Percentiles rank a stretch among this genome's conserved stretches.
Evolutionary conservation across 1,139 yeast species (phyloP).

Genomic region (Saccharomycopsis crataegensis): DNA sequence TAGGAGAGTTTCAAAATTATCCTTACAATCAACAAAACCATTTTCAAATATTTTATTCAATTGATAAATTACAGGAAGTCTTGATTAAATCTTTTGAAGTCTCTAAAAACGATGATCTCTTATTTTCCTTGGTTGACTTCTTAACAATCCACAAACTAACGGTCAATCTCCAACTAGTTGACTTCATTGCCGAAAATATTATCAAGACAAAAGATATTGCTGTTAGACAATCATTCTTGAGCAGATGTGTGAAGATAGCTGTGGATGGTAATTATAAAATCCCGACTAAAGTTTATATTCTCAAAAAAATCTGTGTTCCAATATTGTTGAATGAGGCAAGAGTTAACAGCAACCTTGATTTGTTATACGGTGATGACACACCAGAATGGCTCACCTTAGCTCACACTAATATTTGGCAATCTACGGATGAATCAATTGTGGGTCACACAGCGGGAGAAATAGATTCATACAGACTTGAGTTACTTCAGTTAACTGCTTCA

Average conservation of each 20-base stretch:
- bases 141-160: slow-evolving; percentile 17
- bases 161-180: slow-evolving; percentile 44
- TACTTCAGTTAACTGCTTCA: slow-evolving; percentile 77
- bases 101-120: slow-evolving; percentile 25
- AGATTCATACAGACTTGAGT: slow-evolving; percentile 70
- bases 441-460: slow-evolving; percentile 62
- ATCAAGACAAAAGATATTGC: slow-evolving; percentile 44
- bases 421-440: slow-evolving; percentile 45
- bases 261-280: slow-evolving; percentile 34
- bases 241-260: slow-evolving; percentile 43
- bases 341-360: slow-evolving; percentile 39
- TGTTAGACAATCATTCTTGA: slow-evolving; percentile 44
- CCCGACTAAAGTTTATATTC: slow-evolving; percentile 54
- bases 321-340: slow-evolving; percentile 58
- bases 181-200: slow-evolving; percentile 50
- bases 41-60: slow-evolving; percentile 69
- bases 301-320: slow-evolving; percentile 61
- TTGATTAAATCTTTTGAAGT: slow-evolving; percentile 42
- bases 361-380: slow-evolving; percentile 33
- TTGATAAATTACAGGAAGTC: slow-evolving; percentile 51
- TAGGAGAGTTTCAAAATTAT: slow-evolving; percentile 28
- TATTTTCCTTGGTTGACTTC: slow-evolving; percentile 2
- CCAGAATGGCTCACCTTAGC: slow-evolving; percentile 60
- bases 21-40: slow-evolving; percentile 28
- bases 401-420: slow-evolving; percentile 66